Evolutionary conservation across 495 filamentous ascomycete genomes (phyloP), one percentile per base, ranked within the genome.

Genomic region (Aspergillus bertholletiae): DNA sequence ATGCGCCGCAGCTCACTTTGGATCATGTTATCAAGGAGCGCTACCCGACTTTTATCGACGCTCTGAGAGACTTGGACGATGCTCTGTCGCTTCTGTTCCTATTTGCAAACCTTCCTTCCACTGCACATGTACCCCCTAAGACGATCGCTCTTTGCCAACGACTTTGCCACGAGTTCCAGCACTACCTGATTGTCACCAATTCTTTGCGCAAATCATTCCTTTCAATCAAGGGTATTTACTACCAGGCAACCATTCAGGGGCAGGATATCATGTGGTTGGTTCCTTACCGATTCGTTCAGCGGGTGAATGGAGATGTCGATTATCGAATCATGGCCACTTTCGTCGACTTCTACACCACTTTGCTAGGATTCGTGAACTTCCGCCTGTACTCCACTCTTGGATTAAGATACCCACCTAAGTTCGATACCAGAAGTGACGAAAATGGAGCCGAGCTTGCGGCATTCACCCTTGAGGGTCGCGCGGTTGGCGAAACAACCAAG

Each of bases 241-340:
- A 97, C 73, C 95, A 98, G 76, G 95, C 92, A 7, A 97, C 89
- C 44, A 93, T 98, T 46, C 91, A 96, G 66, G 93, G 93, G n/a
- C 93, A 97, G 71, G 94, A 98, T 61, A 87, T 97, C 47, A 77
- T 98, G 66, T 98, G 94, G 94, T 77, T 98, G 18, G 94, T 96
- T 3, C 94, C 94, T 2, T 97, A 98, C 75, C 87, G 88, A 58
- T 98, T 98, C 72, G 96, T 96, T 59, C 95, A 97, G 74, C 76
- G 87, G 55, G 84, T 96, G 27, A 91, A 92, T 22, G 89, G 86
- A 13, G 94, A 97, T 71, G 85, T 98, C 45, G 94, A 98, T 71
- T 97, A 96, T 76, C 80, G 95, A 61, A 97, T 98, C 67, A 98
- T 98, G 94, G 91, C 88, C 39, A 98, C 95, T 2, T 98, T 98